Base-by-base conservation (phyloP, 441 rosid species). In the Raphanus hybrid region DNA sequence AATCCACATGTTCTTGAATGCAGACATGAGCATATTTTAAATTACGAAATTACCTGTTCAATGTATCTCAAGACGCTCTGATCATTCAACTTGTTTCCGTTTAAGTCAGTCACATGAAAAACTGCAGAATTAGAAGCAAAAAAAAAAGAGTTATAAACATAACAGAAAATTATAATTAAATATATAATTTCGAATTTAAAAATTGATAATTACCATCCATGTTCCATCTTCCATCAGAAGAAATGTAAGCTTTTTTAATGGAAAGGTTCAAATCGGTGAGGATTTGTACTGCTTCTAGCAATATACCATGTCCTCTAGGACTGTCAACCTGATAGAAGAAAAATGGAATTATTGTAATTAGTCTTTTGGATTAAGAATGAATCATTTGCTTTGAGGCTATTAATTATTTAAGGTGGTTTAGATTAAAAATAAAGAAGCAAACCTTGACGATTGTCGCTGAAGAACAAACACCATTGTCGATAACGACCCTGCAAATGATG, bases 261-360 rank as follows among this genome's bases (percentile, higher is more conserved):
- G 93, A 91, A 75, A 94, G 97, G 77, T 92, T 88, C 11, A 94
- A 95, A 86, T 94, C 97, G 3, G 97, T 90, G 69, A 94, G 88
- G 69, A 90, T 91, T 75, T 92, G 97, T 55, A 94, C 93, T 4
- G 99, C 92, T 48, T 94, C 97, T 15, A 94, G 80, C 59, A 94
- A 80, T 75, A 92, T 89, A 15, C 93, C 95, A 55, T 86, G 87
- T 75, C 90, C 90, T 71, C 97, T 84, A 27, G 97, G 92, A 71
- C 98, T 94, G 61, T 91, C 97, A 71, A 94, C 90, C 98, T 94
- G 89, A 16, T 73, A 75, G 11, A 1, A 9, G 4, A 12, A 41
- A 7, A 20, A 60, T 60, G 18, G 64, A 11, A 48, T 15, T 14
- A 8, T 57, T 12, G 59, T 15, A 4, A 57, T 43, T 70, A 50